These are phyloP conservation scores for Begonia peltatifolia DNA, from an alignment of 306 rosid species.

Conservation along the genomic window DNA sequence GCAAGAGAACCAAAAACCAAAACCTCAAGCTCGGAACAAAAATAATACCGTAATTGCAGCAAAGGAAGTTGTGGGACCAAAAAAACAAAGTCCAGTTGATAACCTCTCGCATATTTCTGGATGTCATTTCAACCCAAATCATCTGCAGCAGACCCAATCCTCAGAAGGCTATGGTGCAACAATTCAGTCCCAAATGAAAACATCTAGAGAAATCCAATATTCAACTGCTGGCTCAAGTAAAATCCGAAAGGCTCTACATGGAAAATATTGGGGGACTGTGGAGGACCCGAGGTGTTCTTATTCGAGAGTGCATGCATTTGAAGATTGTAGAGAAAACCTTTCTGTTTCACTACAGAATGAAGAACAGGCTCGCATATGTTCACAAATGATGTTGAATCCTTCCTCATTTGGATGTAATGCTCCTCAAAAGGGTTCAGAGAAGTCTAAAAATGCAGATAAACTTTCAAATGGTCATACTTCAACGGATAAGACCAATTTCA, in stretches of 20 bases:
- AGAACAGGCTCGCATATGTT: slow-evolving; percentile 54
- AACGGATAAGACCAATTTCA: slow-evolving; percentile 32
- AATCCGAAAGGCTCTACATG: slow-evolving; percentile 34
- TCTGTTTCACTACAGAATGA: slow-evolving; percentile 35
- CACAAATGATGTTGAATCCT: slow-evolving; percentile 33
- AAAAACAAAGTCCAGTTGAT: slow-evolving; percentile 36
- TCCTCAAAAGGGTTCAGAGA: slow-evolving; percentile 45
- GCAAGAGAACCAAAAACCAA: slow-evolving; percentile 31
- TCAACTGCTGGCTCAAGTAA: slow-evolving; percentile 32
- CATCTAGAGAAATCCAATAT: slow-evolving; percentile 37
- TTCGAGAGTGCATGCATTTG: slow-evolving; percentile 28
- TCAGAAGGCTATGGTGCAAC: slow-evolving; percentile 25
- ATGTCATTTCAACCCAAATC: slow-evolving; percentile 18
- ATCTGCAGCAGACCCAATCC: slow-evolving; percentile 31
- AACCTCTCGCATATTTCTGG: slow-evolving; percentile 29
- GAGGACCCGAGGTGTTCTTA: slow-evolving; percentile 34
- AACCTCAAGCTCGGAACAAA: slow-evolving; percentile 26
- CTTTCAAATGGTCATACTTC: slow-evolving; percentile 16
- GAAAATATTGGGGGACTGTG: slow-evolving; percentile 36
- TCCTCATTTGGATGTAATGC: slow-evolving; percentile 27
- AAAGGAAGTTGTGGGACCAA: slow-evolving; percentile 34
- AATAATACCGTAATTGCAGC: slow-evolving; percentile 18
- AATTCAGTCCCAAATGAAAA: slow-evolving; percentile 48
- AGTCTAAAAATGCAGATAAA: slow-evolving; percentile 11
- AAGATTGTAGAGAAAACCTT: slow-evolving; percentile 42